phyloP scores from a whole-genome alignment of 495 filamentous ascomycete species.

The Penicillium mononematosum region DNA sequence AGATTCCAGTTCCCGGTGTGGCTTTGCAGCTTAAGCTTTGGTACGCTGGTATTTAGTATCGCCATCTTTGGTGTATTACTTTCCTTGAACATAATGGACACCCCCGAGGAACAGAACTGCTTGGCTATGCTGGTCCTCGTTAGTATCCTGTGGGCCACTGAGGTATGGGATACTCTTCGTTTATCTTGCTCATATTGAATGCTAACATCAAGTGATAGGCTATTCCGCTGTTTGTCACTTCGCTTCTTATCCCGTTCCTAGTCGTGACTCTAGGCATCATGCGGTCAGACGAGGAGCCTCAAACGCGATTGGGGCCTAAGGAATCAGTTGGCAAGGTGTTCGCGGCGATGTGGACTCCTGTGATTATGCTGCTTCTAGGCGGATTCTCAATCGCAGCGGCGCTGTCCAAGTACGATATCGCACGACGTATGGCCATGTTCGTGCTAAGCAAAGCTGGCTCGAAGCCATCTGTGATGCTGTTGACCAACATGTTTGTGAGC shows the following conservation, averaged over 20 bases:
- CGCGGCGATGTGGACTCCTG: conserved; percentile 96
- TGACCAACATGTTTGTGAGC: conserved; percentile 98
- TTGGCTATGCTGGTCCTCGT: conserved; percentile 92
- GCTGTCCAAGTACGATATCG: conserved; percentile 94
- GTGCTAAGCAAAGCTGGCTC: conserved; percentile 97
- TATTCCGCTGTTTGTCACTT: conserved; percentile 96
- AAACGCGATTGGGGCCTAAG: conserved; percentile 68
- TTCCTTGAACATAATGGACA: conserved; percentile 72
- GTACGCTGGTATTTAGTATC: conserved; percentile 68
- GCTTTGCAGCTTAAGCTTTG: conserved; percentile 79
- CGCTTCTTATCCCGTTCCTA: conserved; percentile 88
- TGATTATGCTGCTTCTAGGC: conserved; percentile 96
- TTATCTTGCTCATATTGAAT: conserved; percentile 6
- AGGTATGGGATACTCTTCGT: conserved; percentile 56
- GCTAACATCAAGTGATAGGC: conserved; percentile 51
- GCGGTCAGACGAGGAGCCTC: conserved; percentile 67
- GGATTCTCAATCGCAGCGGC: conserved; percentile 96
- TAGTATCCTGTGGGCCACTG: conserved; percentile 93
- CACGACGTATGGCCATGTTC: conserved; percentile 93
- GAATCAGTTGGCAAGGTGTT: conserved; percentile 80
- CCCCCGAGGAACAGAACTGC: conserved; percentile 90
- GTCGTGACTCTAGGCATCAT: conserved; percentile 85
- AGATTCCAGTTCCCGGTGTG: conserved; percentile 72
- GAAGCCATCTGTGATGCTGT: conserved; percentile 76
- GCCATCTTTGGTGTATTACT: conserved; percentile 71